Conservation (phyloP, 2,329 filamentous ascomycete genomes). For the Talaromyces piceae region DNA sequence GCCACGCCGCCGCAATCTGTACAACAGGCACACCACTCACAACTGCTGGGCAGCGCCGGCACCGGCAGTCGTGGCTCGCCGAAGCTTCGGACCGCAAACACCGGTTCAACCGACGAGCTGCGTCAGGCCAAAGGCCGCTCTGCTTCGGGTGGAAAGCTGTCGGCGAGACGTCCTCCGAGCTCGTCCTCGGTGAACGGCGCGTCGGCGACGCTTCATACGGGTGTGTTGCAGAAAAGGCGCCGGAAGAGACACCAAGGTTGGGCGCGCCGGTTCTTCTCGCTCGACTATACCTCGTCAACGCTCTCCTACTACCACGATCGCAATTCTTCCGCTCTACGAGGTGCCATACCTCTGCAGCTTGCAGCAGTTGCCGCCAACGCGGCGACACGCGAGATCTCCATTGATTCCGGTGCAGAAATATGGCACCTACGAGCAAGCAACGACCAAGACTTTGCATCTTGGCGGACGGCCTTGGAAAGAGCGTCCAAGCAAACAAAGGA, state of each 20-base stretch:
- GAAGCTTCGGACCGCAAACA: conserved; percentile 32
- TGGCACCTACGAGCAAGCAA: conserved; percentile 88
- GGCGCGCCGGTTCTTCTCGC: conserved; percentile 86
- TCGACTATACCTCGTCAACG: conserved; percentile 90
- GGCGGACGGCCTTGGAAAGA: conserved; percentile 77
- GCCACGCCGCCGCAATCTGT: conserved; percentile 45
- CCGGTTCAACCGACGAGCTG: conserved; percentile 46
- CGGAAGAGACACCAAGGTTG: conserved; percentile 92
- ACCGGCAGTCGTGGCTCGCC: conserved; percentile 20
- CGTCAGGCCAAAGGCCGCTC: conserved; percentile 22
- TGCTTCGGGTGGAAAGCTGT: conserved; percentile 14
- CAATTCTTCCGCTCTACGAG: conserved; percentile 83
- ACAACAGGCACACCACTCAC: conserved; percentile 45
- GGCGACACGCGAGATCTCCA: conserved; percentile 81
- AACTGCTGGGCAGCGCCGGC: conserved; percentile 41
- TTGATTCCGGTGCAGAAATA: conserved; percentile 93
- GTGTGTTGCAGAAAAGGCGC: conserved; percentile 78
- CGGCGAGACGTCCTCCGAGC: conserved; percentile 18
- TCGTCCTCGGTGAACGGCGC: conserved; percentile 17
- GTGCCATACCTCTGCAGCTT: conserved; percentile 83
- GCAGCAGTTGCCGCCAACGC: conserved; percentile 88
- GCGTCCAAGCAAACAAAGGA: conserved; percentile 53
- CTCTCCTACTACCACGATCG: conserved; percentile 94
- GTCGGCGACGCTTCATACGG: conserved; percentile 63
- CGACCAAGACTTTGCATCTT: conserved; percentile 75